A percentile compares a stretch with the other conserved stretches of the same genome.
phyloP scores from a whole-genome alignment of 1,139 yeast species.

The Debaryomyces fabryi region DNA sequence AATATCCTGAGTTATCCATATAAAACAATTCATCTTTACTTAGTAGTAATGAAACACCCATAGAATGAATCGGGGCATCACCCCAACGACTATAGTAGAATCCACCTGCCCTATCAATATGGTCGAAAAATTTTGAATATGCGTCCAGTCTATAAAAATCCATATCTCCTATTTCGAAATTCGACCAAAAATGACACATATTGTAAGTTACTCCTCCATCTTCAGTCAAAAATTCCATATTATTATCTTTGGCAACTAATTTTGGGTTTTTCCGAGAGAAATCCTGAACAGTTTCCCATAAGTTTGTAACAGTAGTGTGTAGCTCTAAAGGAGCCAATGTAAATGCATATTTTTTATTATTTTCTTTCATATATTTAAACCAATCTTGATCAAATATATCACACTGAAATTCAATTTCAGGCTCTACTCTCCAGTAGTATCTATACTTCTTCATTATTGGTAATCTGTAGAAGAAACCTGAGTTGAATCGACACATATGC shows the following conservation, averaged over 20 bases:
- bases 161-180: slow-evolving; percentile 27
- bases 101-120: slow-evolving; percentile 24
- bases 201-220: slow-evolving; percentile 22
- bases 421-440: slow-evolving; percentile 24
- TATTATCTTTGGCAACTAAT: slow-evolving; percentile 13
- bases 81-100: slow-evolving; percentile 32
- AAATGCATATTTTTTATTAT: slow-evolving; percentile 21
- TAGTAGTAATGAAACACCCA: slow-evolving; percentile 23
- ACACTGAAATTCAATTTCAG: slow-evolving; percentile 19
- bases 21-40: slow-evolving; percentile 19
- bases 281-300: slow-evolving; percentile 25
- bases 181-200: slow-evolving; percentile 31
- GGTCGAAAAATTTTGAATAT: slow-evolving; percentile 21
- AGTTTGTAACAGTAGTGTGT: slow-evolving; percentile 22
- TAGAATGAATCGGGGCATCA: slow-evolving; percentile 30
- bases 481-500: slow-evolving; percentile 38
- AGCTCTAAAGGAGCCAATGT: slow-evolving; percentile 23
- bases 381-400: slow-evolving; percentile 22
- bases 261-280: slow-evolving; percentile 21
- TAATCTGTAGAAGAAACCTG: slow-evolving; percentile 30
- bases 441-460: slow-evolving; percentile 18
- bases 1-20: slow-evolving; percentile 25
- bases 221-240: slow-evolving; percentile 14
- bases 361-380: slow-evolving; percentile 20
- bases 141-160: slow-evolving; percentile 18